Evolutionary conservation across 441 rosid species (phyloP).

Genomic region (Erysimum pusillum): DNA sequence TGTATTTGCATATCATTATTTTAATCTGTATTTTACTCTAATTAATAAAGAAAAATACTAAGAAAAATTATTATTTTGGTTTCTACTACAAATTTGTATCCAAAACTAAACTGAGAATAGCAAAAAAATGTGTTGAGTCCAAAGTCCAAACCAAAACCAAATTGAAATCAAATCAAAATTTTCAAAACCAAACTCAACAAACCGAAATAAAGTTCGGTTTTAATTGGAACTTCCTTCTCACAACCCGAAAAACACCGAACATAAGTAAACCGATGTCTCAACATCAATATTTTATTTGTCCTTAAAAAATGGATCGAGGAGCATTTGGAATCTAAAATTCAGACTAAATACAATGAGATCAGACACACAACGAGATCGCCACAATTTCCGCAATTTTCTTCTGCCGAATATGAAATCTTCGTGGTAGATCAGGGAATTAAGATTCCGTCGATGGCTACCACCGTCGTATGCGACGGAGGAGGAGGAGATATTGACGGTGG

Average conservation of each 20-base stretch:
- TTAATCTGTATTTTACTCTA: too few species aligned
- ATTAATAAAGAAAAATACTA: too few species aligned
- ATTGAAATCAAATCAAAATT: too few species aligned
- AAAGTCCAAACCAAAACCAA: too few species aligned
- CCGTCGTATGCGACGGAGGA: constrained; percentile 25
- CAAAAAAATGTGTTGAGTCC: too few species aligned
- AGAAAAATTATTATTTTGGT: too few species aligned
- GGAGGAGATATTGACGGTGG: constrained; percentile 19
- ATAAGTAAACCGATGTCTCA: not conserved
- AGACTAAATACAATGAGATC: constrained; percentile 25
- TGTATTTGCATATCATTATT: too few species aligned
- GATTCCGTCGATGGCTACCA: constrained; percentile 33
- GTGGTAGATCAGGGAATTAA: not conserved
- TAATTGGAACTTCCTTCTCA: not conserved
- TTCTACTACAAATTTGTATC: too few species aligned
- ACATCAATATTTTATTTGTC: constrained; percentile 8
- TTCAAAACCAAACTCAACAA: not conserved
- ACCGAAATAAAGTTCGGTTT: not conserved
- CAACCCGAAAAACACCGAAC: not conserved
- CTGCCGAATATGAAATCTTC: not conserved
- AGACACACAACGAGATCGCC: constrained; percentile 28
- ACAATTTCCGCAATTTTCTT: not conserved
- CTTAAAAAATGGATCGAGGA: constrained; percentile 30
- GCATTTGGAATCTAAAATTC: constrained; percentile 11
- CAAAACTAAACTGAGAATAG: too few species aligned